Base-by-base conservation (phyloP, 2,329 filamentous ascomycete species). In the Paracamarosporium sp. region DNA sequence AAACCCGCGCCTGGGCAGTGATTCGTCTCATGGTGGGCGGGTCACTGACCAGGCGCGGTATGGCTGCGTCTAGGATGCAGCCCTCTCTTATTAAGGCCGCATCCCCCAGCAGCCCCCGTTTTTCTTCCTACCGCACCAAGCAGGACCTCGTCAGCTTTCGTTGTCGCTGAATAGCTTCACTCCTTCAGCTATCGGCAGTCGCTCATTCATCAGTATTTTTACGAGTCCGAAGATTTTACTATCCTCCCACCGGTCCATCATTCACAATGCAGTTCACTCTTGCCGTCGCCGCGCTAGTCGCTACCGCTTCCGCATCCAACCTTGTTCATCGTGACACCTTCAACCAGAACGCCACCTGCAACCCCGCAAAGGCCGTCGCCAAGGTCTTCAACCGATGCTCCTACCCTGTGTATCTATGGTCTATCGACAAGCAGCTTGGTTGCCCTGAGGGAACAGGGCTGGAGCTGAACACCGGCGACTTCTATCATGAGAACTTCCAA, bases 131-230 rank as follows among this genome's bases (percentile, higher is more conserved):
- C 67, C 69, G 66, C 69, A 70, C 66, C 70, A 72, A 75, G 70
- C 72, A 73, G 72, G 74, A 74, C 68, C 70, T 74, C 60, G 69
- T 70, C 64, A 67, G 68, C 65, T 62, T 68, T 73, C 74, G 55
- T 70, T 74, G 65, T 73, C 65, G 73, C 72, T 75, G 73, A 70
- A 72, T 69, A 74, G 66, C 74, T 77, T 74, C 74, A 76, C 73
- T 76, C 75, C 45, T 75, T 76, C 60, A 76, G 73, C 70, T 74
- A 68, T 73, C 72, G 65, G 72, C 72, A 69, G 59, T 70, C 75
- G 65, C 60, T 76, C 75, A 28, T 74, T 77, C 59, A 55, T 54
- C 65, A 55, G 51, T 57, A 55, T 61, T 50, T 55, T 53, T 60
- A 61, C 63, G 60, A 68, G 62, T 62, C 63, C 63, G 58, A 24